Evolutionary conservation across 1,284 basidiomycete genomes (phyloP), one percentile per base, ranked within the genome.

Genomic region (Ganoderma lingzhi): DNA sequence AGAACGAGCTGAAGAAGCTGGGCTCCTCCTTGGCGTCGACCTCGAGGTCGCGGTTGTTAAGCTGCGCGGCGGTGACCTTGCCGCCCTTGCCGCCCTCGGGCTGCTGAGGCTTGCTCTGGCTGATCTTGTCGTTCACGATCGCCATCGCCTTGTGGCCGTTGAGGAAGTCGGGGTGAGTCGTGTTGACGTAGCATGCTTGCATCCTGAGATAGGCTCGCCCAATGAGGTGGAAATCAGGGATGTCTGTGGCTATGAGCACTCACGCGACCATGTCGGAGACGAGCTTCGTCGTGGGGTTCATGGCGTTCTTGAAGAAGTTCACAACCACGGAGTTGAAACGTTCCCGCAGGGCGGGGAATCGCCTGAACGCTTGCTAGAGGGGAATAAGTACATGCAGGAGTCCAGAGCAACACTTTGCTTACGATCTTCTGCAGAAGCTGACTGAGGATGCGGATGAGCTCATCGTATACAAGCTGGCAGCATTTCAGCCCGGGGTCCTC

Each of bases 161-260:
- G 79, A 99, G 88, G 84, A 99, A 99, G 83, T 99, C 97, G 2
- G 97, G 97, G 80, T 99, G 97, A 2, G 96, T 98, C n/a, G 97
- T 98, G 85, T 99, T 99, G 77, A 99, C 92, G 80, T 98, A 98
- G 80, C 95, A 96, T 51, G 96, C 94, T 84, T 98, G 96, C 95
- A 97, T 97, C 58, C 93, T 95, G 59, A 74, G 17, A 17, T 17
- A 14, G 32, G 62, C 17, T 12, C 32, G 62, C 30, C 63, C 64
- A 51, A 53, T 41, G 56, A 51, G 37, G 51, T 58, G 4, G 28
- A 9, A 23, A 32, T 15, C 56, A n/a, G 6, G 32, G 17, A 35
- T 10, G 63, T 42, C 62, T 60, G n/a, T 74, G 63, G 19, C 14
- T 42, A 35, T 66, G 15, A 44, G 37, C 19, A 82, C 90, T 77